Evolutionary conservation across 345 rosid genomes (phyloP).

Genomic region (Camelina laxa): DNA sequence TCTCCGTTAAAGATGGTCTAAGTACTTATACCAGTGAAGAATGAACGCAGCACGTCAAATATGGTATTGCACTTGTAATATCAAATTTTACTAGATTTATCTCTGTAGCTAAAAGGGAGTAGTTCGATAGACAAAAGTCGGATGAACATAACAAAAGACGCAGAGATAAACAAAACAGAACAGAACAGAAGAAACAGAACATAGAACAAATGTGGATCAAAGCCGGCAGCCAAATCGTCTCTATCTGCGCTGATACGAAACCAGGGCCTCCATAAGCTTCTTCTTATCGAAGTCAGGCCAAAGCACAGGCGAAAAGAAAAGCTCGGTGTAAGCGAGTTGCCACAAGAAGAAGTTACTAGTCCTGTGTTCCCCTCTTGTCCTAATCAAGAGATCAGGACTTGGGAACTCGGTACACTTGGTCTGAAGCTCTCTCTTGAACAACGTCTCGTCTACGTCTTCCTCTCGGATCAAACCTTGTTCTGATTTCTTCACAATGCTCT

Average conservation of each 20-base stretch:
- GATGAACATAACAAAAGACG: background rate
- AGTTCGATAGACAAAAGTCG: background rate
- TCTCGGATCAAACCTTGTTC: background rate
- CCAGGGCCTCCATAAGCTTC: background rate
- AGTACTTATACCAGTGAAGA: too few relatives aligned
- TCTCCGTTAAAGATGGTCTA: too few relatives aligned
- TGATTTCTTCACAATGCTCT: background rate
- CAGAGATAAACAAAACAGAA: background rate
- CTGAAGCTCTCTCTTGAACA: background rate
- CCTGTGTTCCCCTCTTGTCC: background rate
- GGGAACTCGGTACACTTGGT: background rate
- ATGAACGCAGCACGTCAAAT: too few relatives aligned
- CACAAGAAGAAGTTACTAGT: conserved; percentile 7
- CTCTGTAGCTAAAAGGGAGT: too few relatives aligned
- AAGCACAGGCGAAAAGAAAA: background rate
- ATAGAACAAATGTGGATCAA: background rate
- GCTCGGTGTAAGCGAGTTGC: background rate
- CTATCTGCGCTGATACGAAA: background rate
- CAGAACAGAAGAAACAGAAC: background rate
- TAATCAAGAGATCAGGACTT: conserved; percentile 20
- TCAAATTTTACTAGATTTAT: too few relatives aligned
- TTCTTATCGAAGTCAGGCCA: background rate
- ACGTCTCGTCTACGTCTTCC: background rate
- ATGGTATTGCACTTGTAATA: too few relatives aligned
- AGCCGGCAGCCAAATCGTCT: background rate